Conservation (phyloP, 2,329 filamentous ascomycete species). For the Nothophoma quercina region DNA sequence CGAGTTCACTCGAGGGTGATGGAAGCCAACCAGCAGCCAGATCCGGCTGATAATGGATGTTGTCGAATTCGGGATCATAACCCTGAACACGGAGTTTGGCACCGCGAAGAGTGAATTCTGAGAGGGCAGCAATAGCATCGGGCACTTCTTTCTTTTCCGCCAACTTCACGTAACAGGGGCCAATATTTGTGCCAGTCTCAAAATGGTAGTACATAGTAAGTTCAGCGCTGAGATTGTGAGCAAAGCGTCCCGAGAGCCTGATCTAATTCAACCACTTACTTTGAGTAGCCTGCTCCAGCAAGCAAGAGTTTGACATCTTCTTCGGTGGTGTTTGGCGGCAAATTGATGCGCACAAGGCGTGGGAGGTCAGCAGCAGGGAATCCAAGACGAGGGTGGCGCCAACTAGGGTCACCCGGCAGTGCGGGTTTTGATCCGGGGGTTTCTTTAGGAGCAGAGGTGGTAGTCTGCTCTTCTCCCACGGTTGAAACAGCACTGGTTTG, state of each 20-base stretch:
- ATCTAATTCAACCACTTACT: neutral
- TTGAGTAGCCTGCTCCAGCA: neutral
- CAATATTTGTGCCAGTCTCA: neutral
- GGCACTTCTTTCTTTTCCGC: neutral
- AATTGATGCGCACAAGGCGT: neutral
- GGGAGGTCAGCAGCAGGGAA: neutral
- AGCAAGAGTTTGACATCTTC: neutral
- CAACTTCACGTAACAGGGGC: neutral
- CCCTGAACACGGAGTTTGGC: neutral
- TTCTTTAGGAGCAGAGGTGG: neutral
- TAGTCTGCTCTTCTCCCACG: too few species aligned
- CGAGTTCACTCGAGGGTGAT: constrained; percentile 1
- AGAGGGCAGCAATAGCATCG: neutral
- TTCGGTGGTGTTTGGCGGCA: neutral
- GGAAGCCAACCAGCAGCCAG: constrained; percentile 1
- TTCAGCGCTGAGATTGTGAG: neutral
- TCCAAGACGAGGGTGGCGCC: neutral
- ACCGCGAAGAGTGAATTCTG: neutral
- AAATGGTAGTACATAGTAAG: neutral
- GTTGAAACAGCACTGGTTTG: neutral
- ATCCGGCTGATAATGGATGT: neutral
- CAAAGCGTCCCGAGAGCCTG: neutral
- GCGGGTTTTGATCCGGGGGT: neutral
- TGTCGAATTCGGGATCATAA: neutral
- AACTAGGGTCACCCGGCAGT: neutral